These are phyloP conservation scores for Mortierella hygrophila DNA, from an alignment of 192 early-diverging fungal genomes.

Conservation along the genomic window DNA sequence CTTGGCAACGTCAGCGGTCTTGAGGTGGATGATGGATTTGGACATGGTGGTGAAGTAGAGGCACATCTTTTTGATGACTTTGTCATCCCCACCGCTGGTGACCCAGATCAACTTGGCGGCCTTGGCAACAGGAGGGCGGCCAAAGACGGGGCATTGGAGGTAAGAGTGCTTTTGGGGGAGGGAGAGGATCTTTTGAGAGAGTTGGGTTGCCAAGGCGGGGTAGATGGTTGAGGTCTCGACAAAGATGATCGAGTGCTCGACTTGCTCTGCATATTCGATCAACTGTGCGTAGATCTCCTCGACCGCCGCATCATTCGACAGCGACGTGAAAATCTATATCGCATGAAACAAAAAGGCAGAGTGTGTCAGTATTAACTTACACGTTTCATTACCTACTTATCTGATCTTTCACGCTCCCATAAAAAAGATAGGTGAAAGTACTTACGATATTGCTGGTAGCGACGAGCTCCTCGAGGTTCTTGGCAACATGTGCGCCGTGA, in stretches of 20 bases:
- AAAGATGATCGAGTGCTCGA: constrained; percentile 61
- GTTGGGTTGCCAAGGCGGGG: constrained; percentile 53
- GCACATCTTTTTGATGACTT: constrained; percentile 49
- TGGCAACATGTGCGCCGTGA: constrained; percentile 57
- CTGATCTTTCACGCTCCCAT: neutral
- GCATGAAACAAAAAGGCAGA: neutral
- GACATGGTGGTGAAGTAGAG: constrained; percentile 55
- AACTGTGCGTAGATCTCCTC: constrained; percentile 60
- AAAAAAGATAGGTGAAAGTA: neutral
- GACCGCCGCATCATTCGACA: constrained; percentile 71
- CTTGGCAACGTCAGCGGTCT: constrained; percentile 57
- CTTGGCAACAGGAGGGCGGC: constrained; percentile 45
- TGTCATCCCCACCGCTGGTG: constrained; percentile 42
- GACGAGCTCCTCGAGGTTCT: constrained; percentile 59
- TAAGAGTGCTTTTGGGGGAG: constrained; percentile 32
- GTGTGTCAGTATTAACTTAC: neutral
- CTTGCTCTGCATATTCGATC: constrained; percentile 50
- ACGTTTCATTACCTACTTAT: neutral
- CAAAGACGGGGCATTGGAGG: constrained; percentile 63
- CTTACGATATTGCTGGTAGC: constrained; percentile 63
- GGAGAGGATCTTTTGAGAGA: constrained; percentile 45
- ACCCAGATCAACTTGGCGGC: constrained; percentile 45
- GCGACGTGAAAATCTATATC: constrained; percentile 66
- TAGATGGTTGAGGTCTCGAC: constrained; percentile 76
- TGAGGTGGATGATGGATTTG: constrained; percentile 52